Evolutionary conservation across 2,329 filamentous ascomycete species (phyloP).

Genomic region (Diaporthe ilicicola): DNA sequence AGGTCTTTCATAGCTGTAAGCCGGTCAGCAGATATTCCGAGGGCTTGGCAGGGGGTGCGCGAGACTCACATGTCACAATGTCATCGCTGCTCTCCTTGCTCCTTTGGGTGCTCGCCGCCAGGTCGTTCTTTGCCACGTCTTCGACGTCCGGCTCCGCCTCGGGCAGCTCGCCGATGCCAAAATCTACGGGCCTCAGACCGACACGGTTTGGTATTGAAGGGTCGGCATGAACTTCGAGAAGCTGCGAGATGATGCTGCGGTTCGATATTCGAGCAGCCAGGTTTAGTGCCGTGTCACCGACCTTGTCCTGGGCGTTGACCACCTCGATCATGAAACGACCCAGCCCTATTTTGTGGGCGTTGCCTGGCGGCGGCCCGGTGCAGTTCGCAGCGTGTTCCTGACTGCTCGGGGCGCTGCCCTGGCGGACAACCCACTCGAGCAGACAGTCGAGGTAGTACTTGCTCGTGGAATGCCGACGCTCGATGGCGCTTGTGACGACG

Average conservation of each 20-base stretch:
- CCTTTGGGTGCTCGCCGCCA: constrained; percentile 58
- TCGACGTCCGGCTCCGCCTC: constrained; percentile 68
- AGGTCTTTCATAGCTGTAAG: constrained; percentile 80
- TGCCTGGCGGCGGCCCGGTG: constrained; percentile 33
- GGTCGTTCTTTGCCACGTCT: constrained; percentile 54
- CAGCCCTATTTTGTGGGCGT: constrained; percentile 77
- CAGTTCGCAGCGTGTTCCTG: constrained; percentile 45
- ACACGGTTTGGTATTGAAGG: constrained; percentile 91
- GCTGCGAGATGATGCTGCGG: constrained; percentile 92
- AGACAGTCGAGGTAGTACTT: constrained; percentile 96
- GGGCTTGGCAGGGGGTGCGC: background rate
- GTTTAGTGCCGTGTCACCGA: constrained; percentile 93
- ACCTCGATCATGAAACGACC: constrained; percentile 97
- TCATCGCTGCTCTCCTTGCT: constrained; percentile 80
- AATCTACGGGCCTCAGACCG: constrained; percentile 89
- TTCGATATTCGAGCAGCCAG: constrained; percentile 94
- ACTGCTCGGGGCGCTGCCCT: constrained; percentile 61
- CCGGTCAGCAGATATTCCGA: constrained; percentile 44
- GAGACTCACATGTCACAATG: constrained; percentile 76
- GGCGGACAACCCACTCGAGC: constrained; percentile 91
- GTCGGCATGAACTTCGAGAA: constrained; percentile 94
- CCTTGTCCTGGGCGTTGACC: constrained; percentile 93
- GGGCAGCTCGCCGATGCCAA: constrained; percentile 82
- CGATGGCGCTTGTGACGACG: constrained; percentile 93
- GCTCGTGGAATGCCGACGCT: constrained; percentile 88